phyloP scores from a whole-genome alignment of 106 monocot species.

The Alisma plantagoaquatica region DNA sequence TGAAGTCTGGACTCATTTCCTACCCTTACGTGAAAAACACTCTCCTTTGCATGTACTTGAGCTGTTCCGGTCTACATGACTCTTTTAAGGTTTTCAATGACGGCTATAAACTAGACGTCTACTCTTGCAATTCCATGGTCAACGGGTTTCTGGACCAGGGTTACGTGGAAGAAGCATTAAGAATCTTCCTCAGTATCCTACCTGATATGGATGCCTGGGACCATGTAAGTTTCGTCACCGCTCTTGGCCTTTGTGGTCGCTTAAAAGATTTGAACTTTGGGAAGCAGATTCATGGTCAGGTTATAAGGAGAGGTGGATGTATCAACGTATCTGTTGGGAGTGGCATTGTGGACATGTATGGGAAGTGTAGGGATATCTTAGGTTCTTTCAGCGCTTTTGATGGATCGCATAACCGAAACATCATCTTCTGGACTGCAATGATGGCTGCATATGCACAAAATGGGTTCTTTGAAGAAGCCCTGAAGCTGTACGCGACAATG shows the following conservation, averaged over 20 bases:
- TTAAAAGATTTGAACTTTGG: conserved; percentile 28
- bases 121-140: conserved; percentile 51
- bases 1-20: conserved; percentile 35
- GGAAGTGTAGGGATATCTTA: conserved; percentile 34
- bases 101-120: conserved; percentile 17
- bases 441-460: conserved; percentile 50
- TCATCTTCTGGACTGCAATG: conserved; percentile 55
- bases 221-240: conserved; percentile 39
- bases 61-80: conserved; percentile 24
- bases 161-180: conserved; percentile 12
- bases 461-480: conserved; percentile 46
- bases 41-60: conserved; percentile 43
- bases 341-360: conserved; percentile 53
- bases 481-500: conserved; percentile 45
- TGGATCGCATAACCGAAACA: conserved; percentile 23
- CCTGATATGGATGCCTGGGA: conserved; percentile 40
- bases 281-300: conserved; percentile 44
- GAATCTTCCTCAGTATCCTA: conserved; percentile 26
- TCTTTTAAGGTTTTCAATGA: conserved; percentile 24
- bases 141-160: conserved; percentile 40
- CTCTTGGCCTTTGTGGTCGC: conserved; percentile 43
- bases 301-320: conserved; percentile 28
- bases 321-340: conserved; percentile 34
- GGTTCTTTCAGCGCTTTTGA: conserved; percentile 22
- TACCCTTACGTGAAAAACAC: conserved; percentile 33